Evolutionary conservation across 1,284 basidiomycete species (phyloP).

Genomic region (Cutaneotrichosporon cutaneum): DNA sequence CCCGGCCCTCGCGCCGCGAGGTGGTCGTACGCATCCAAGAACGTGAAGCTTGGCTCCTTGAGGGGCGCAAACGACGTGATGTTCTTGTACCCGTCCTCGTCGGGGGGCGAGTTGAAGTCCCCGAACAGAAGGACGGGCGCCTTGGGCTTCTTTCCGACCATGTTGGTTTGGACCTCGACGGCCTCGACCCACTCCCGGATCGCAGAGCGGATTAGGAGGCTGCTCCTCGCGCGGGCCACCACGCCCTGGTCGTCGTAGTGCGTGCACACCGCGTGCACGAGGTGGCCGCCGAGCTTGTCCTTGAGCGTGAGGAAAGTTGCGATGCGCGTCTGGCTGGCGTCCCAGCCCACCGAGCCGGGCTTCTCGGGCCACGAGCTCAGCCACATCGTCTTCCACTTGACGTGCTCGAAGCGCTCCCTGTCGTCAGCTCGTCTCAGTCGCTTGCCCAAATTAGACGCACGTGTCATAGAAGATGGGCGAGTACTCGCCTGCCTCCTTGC

Average conservation of each 20-base stretch:
- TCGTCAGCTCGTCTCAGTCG: neutral
- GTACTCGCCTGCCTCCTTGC: constrained; percentile 61
- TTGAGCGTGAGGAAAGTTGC: constrained; percentile 45
- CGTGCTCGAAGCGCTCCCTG: constrained; percentile 15
- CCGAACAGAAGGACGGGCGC: constrained; percentile 43
- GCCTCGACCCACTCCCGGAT: constrained; percentile 34
- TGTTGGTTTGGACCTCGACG: constrained; percentile 20
- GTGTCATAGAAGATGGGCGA: constrained; percentile 65
- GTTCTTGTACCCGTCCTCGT: constrained; percentile 48
- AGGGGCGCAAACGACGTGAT: constrained; percentile 38
- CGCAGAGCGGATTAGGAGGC: constrained; percentile 41
- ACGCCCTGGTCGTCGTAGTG: constrained; percentile 50
- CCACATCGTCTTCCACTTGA: constrained; percentile 44
- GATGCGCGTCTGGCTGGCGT: constrained; percentile 48
- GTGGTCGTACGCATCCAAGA: constrained; percentile 39
- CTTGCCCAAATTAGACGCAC: constrained; percentile 45
- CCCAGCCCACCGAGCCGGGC: constrained; percentile 49
- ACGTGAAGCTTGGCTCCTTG: constrained; percentile 32
- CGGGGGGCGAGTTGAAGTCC: constrained; percentile 49
- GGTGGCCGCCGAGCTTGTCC: constrained; percentile 10
- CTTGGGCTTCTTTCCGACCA: constrained; percentile 11
- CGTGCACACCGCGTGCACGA: constrained; percentile 49
- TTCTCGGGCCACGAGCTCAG: constrained; percentile 41
- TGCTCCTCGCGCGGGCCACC: constrained; percentile 39
- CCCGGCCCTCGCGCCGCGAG: constrained; percentile 22